These are phyloP conservation scores for Castanea crenata DNA, from an alignment of 306 rosid species.

Conservation along the genomic window DNA sequence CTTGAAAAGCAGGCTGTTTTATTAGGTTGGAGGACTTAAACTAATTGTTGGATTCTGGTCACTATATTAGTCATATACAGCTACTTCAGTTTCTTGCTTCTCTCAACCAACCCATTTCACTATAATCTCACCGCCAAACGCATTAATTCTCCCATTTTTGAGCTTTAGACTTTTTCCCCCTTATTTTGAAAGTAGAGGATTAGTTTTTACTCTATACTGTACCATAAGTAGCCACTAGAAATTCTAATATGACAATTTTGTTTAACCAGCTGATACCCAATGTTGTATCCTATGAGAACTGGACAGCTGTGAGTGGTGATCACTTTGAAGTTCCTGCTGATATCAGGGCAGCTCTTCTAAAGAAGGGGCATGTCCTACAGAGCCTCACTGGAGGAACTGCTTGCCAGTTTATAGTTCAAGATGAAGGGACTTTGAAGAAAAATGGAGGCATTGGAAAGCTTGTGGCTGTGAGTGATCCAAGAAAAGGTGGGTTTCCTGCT, in stretches of 20 bases:
- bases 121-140: background rate
- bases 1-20: background rate
- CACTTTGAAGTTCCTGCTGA: constrained; percentile 58
- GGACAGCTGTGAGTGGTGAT: constrained; percentile 70
- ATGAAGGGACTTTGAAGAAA: background rate
- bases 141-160: background rate
- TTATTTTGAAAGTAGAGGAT: background rate
- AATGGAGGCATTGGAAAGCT: constrained; percentile 36
- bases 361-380: constrained; percentile 72
- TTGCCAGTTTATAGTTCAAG: constrained; percentile 58
- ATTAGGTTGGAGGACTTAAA: background rate
- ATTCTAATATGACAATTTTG: background rate
- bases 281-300: constrained; percentile 67
- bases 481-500: constrained; percentile 86
- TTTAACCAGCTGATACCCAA: constrained; percentile 68
- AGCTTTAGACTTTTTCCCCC: background rate
- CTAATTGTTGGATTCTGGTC: background rate
- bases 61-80: background rate
- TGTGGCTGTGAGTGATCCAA: constrained; percentile 90
- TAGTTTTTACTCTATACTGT: background rate
- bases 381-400: constrained; percentile 60
- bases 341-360: constrained; percentile 50
- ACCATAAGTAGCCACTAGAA: background rate
- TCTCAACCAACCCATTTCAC: background rate
- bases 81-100: background rate